Base-by-base conservation (phyloP, 805 yeast species). In the Candida coleopterorum region DNA sequence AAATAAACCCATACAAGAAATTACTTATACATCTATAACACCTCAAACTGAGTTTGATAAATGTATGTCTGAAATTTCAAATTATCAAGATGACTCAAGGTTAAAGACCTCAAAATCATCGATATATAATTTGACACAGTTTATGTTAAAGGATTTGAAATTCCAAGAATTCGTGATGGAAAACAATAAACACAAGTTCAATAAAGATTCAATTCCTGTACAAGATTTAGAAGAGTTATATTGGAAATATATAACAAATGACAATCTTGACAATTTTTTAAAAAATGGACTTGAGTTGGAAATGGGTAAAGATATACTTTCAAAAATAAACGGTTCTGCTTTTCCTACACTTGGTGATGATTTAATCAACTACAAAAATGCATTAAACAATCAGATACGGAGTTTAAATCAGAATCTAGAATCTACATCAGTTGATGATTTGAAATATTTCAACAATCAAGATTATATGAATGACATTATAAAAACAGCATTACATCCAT, bases 81-180 rank as follows among this genome's bases (percentile, higher is more conserved):
- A 38, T 16, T 41, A 35, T 21, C 50, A 48, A 35, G 55, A 50
- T 38, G 49, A 48, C 3, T 45, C 50, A 17, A 34, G 50, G 17
- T 31, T 43, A 12, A 45, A 39, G 25, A 36, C 46, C 10, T 43
- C 45, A 12, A 57, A 10, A 60, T 30, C 81, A 0, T 70, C 82
- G 0, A 46, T 72, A 6, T 77, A 75, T 56, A 74, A 72, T 21
- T 55, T 81, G 41, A 62, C 72, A 24, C 81, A 79, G 46, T 79
- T 74, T 48, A 70, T 71, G 54, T 82, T 77, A 34, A 76, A 75
- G 41, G 77, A 79, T 39, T 51, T 63, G 39, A 61, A 60, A 49
- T 62, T 71, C 56, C 60, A 60, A 52, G 59, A 61, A 40, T 52
- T 46, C 28, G 40, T 59, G 4, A 41, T 60, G 3, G 50, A 46